Percentiles rank a stretch among this genome's conserved stretches.
These are phyloP conservation scores for Hirschfeldia incana DNA, from an alignment of 345 rosid genomes.

Conservation along the genomic window DNA sequence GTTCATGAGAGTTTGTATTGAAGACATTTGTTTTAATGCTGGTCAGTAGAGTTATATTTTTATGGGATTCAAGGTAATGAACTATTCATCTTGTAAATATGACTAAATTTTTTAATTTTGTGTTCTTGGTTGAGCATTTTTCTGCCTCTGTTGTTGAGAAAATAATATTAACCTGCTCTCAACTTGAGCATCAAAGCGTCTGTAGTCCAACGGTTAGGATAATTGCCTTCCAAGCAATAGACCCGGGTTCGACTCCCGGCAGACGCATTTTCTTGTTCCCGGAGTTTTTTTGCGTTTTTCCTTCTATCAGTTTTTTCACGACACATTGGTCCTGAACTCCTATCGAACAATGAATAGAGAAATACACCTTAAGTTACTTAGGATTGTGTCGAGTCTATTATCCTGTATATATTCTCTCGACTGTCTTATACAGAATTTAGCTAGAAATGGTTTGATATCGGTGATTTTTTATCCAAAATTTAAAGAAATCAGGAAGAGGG, in stretches of 20 bases:
- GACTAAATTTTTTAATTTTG: too few relatives aligned
- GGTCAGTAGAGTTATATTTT: not conserved
- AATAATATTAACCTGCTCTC: too few relatives aligned
- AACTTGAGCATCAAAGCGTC: slow-evolving; percentile 14
- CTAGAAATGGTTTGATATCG: not conserved
- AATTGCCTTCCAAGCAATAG: slow-evolving; percentile 90
- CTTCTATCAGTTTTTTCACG: not conserved
- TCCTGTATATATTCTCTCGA: too few relatives aligned
- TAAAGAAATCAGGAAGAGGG: too few relatives aligned
- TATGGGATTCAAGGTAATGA: too few relatives aligned
- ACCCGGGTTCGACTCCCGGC: slow-evolving; percentile 96
- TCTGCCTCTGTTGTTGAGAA: not conserved
- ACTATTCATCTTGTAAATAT: too few relatives aligned
- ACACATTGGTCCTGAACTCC: not conserved
- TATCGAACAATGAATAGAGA: not conserved
- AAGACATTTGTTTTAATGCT: not conserved
- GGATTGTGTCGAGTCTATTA: not conserved
- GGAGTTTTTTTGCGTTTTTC: not conserved
- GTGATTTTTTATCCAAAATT: not conserved
- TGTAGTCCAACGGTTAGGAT: slow-evolving; percentile 64
- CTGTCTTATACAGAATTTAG: not conserved
- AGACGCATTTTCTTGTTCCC: slow-evolving; percentile 44
- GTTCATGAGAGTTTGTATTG: not conserved
- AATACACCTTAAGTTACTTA: not conserved
- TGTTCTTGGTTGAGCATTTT: not conserved